These are phyloP conservation scores for Helotiales sp. DNA, from an alignment of 2,329 filamentous ascomycete species.

Conservation along the genomic window DNA sequence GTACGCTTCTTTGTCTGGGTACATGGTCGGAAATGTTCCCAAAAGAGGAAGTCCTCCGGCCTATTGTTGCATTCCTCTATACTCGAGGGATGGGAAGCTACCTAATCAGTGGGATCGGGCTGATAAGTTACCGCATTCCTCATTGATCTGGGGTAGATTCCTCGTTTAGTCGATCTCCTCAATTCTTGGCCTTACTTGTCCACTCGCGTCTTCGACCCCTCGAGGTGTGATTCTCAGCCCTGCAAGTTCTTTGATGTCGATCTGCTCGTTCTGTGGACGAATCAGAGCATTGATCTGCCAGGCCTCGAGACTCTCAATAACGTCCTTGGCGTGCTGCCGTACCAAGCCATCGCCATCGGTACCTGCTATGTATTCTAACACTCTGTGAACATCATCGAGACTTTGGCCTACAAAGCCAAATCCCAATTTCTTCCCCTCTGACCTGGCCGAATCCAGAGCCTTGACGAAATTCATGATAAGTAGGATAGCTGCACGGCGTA, in stretches of 20 bases:
- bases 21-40: background rate
- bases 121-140: conserved; percentile 4
- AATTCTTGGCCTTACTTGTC: conserved; percentile 50
- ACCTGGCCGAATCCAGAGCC: conserved; percentile 60
- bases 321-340: conserved; percentile 67
- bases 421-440: conserved; percentile 52
- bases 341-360: conserved; percentile 74
- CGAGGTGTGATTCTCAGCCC: conserved; percentile 51
- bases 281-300: conserved; percentile 58
- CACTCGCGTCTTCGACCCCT: conserved; percentile 11
- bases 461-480: conserved; percentile 65
- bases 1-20: background rate
- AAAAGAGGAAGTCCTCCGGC: background rate
- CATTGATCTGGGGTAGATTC: background rate
- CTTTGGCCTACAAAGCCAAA: conserved; percentile 61
- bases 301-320: conserved; percentile 68
- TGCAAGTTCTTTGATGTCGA: conserved; percentile 46
- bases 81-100: background rate
- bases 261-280: conserved; percentile 26
- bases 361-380: conserved; percentile 65
- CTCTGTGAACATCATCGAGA: conserved; percentile 64
- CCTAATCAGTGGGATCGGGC: background rate
- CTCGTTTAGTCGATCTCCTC: conserved; percentile 63
- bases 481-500: conserved; percentile 69
- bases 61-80: conserved; percentile 1